Conservation (phyloP, 257 asterid genomes). For the Lycium barbarum region DNA sequence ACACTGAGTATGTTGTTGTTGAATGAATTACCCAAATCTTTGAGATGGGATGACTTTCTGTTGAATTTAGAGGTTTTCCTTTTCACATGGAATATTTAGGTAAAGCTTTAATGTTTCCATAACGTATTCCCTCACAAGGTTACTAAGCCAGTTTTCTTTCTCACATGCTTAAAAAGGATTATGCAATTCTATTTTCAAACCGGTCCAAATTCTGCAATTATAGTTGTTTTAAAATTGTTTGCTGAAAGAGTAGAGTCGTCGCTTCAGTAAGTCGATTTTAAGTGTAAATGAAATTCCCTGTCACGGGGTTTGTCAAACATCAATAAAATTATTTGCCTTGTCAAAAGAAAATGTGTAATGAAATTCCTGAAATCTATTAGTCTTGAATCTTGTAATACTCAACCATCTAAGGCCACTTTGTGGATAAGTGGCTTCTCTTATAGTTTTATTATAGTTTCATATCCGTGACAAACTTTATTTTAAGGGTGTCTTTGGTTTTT, state of each 20-base stretch:
- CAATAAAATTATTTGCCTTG: background rate
- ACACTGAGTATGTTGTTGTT: too few species aligned
- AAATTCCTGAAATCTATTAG: background rate
- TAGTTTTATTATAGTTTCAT: background rate
- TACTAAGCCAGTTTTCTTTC: background rate
- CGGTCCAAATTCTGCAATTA: background rate
- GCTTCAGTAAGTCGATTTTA: background rate
- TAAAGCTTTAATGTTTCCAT: background rate
- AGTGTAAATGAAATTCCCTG: background rate
- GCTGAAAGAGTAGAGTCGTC: background rate
- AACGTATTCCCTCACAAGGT: background rate
- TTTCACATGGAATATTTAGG: background rate
- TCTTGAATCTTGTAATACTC: background rate
- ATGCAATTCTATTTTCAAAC: background rate
- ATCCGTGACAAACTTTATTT: background rate
- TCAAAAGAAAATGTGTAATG: background rate
- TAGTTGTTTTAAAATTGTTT: slow-evolving; percentile 10
- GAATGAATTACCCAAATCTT: background rate
- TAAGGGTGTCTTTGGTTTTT: background rate
- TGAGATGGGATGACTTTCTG: slow-evolving; percentile 7
- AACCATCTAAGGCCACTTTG: background rate
- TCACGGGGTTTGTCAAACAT: background rate
- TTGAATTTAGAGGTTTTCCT: background rate
- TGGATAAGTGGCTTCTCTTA: background rate
- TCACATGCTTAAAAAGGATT: background rate